Evolutionary conservation across 495 filamentous ascomycete species (phyloP), one percentile per base, ranked within the genome.

Genomic region (Penicillium crystallinum): DNA sequence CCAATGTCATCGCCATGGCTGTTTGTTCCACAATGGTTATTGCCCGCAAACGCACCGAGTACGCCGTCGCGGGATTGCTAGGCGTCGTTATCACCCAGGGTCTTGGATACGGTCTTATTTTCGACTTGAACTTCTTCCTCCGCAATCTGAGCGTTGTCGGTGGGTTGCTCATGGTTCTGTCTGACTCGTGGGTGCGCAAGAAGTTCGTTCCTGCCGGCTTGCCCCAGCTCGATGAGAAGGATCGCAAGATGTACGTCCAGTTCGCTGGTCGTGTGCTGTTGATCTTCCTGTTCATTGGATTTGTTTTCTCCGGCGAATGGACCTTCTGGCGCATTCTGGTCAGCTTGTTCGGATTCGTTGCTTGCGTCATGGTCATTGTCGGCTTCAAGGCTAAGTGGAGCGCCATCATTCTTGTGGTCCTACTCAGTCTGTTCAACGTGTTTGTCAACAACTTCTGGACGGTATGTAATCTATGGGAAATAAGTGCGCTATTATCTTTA

Each of bases 391-490:
- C 93, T 53, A 98, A 98, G 81, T 96, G 86, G 79, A 97, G 92
- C 67, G 92, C 93, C 14, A 89, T 91, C 30, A 83, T 97, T 55
- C 75, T 98, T 45, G 93, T 98, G 27, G 81, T 97, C 45, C 88
- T 98, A 64, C 72, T 98, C 67, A 96, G 90, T 73, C 79, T 97
- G 49, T 97, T 98, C 78, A 98, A 98, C 68, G 65, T 97, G 29
- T 59, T 97, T 58, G 95, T 98, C 49, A 98, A 98, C 83, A 98
- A 98, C 81, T 98, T 97, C 84, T 98, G 93, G 93, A 97, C 92
- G 68, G 92, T 97, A 78, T 78, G 89, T 81, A 60, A 42, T 22
- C 22, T n/a, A 43, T n/a, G 22, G 9, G 34, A 2, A 43, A 21
- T 4, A n/a, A 15, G 18, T 29, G 4, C 15, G 21, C 47, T n/a